These are phyloP conservation scores for Kluyveromyces sp. DNA, from an alignment of 1,139 yeast genomes.

Conservation along the genomic window DNA sequence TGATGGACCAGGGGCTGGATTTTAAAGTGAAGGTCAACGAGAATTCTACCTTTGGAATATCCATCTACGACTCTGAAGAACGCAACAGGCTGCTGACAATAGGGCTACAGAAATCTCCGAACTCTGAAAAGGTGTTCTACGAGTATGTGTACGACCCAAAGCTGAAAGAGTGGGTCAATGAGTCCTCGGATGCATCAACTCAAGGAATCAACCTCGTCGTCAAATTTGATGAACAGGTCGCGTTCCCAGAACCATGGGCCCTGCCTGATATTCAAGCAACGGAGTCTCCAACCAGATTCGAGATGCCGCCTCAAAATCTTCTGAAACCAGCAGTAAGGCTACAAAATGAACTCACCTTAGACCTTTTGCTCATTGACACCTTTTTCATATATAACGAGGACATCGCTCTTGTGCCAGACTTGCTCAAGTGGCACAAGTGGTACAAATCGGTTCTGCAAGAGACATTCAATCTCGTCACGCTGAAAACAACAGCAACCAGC, in stretches of 20 bases:
- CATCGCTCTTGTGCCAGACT: conserved; percentile 22
- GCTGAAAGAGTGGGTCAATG: conserved; percentile 26
- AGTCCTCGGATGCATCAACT: conserved; percentile 24
- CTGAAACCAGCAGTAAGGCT: conserved; percentile 15
- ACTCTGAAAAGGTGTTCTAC: conserved; percentile 22
- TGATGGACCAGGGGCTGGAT: conserved; percentile 15
- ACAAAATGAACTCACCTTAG: conserved; percentile 29
- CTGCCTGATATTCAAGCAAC: conserved; percentile 23
- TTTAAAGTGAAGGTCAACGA: conserved; percentile 23
- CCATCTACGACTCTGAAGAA: conserved; percentile 14
- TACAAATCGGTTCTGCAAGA: conserved; percentile 19
- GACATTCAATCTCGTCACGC: conserved; percentile 14
- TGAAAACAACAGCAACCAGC: background rate
- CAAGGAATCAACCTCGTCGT: conserved; percentile 24
- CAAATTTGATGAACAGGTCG: conserved; percentile 17
- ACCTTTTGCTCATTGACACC: conserved; percentile 19
- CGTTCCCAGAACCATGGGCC: conserved; percentile 26
- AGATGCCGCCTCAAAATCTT: conserved; percentile 6
- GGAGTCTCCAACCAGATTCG: conserved; percentile 1
- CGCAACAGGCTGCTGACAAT: conserved; percentile 19
- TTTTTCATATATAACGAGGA: conserved; percentile 29
- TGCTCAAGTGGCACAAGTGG: conserved; percentile 29
- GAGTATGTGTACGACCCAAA: conserved; percentile 25
- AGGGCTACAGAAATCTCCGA: conserved; percentile 19
- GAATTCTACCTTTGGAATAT: conserved; percentile 27